phyloP scores from a whole-genome alignment of 2,329 filamentous ascomycete genomes.

The Alternaria sp. region DNA sequence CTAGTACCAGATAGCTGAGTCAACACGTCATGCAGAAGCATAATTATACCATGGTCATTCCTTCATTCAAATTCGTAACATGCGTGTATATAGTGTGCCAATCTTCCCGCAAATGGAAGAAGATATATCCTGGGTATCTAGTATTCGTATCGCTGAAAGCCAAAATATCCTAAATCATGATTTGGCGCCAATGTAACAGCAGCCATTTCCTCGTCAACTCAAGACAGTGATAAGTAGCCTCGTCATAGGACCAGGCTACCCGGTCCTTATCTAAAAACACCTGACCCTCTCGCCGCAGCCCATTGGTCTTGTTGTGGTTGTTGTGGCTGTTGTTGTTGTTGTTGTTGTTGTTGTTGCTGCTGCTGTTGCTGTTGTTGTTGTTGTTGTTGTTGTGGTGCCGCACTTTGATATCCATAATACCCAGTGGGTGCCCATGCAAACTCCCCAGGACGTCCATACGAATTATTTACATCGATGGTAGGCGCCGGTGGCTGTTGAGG shows the following conservation, averaged over 20 bases:
- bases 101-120: neutral
- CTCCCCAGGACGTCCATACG: constrained; percentile 31
- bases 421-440: constrained; percentile 35
- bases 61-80: constrained; percentile 2
- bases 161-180: neutral
- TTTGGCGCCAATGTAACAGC: neutral
- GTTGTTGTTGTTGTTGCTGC: constrained; percentile 32
- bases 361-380: constrained; percentile 26
- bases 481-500: constrained; percentile 28
- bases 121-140: neutral
- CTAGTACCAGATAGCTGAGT: neutral
- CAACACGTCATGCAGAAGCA: neutral
- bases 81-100: neutral
- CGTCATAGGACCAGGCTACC: neutral
- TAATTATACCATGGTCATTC: neutral
- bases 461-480: constrained; percentile 25
- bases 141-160: neutral
- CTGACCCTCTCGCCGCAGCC: constrained; percentile 27
- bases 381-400: constrained; percentile 20
- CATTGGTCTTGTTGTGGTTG: constrained; percentile 33
- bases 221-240: neutral
- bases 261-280: constrained; percentile 30
- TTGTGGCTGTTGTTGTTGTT: constrained; percentile 19
- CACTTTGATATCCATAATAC: constrained; percentile 39
- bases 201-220: neutral